These are phyloP conservation scores for Pleodorina starrii DNA, from an alignment of 139 green algal species.

Conservation along the genomic window DNA sequence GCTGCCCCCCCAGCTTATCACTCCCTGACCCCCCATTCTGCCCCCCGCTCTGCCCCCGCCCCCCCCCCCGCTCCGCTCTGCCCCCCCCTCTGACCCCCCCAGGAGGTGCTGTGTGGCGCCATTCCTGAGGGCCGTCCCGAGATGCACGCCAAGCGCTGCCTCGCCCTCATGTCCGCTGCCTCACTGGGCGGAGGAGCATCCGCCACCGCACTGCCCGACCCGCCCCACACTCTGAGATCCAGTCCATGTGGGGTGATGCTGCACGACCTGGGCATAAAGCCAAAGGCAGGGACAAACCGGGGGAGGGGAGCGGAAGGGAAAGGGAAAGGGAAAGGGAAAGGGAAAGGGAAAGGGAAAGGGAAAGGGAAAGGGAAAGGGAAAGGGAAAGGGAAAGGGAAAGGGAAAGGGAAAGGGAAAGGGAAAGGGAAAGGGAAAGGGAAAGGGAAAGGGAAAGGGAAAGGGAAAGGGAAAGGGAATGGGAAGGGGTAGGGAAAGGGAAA, in stretches of 20 bases:
- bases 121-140: background rate
- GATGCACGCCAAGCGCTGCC: conserved; percentile 18
- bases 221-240: conserved; percentile 20
- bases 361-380: background rate
- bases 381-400: too few species aligned
- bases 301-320: background rate
- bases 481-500: too few species aligned
- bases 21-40: background rate
- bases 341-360: background rate
- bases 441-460: too few species aligned
- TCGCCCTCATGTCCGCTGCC: conserved; percentile 19
- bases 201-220: background rate
- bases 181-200: background rate
- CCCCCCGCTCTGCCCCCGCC: too few species aligned
- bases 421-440: too few species aligned
- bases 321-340: background rate
- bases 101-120: background rate
- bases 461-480: too few species aligned
- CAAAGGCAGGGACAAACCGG: background rate
- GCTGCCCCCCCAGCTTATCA: background rate
- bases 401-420: too few species aligned
- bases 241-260: conserved; percentile 19
- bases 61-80: background rate
- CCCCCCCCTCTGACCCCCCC: background rate
- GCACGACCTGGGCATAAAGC: conserved; percentile 4